A percentile compares a stretch with the other conserved stretches of the same genome.
Evolutionary conservation across 441 rosid species (phyloP).

Genomic region (Eutrema salsugineum): DNA sequence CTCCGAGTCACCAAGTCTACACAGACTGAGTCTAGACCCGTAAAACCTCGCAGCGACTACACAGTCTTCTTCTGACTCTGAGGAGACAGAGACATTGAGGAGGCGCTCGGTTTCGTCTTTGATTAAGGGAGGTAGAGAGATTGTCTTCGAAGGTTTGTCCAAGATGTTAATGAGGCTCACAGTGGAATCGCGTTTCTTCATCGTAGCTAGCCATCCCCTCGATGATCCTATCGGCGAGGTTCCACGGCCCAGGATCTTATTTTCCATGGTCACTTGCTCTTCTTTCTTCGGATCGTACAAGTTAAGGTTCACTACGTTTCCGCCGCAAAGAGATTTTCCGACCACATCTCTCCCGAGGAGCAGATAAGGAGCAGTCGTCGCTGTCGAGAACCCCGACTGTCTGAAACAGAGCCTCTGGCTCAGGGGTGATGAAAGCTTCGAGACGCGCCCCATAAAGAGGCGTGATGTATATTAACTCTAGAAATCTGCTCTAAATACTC

Average conservation of each 20-base stretch:
- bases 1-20: neutral
- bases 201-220: neutral
- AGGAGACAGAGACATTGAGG: neutral
- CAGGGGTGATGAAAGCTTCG: neutral
- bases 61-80: neutral
- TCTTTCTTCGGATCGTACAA: neutral
- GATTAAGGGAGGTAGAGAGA: neutral
- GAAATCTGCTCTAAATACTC: neutral
- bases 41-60: neutral
- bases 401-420: neutral
- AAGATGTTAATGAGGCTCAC: neutral
- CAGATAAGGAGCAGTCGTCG: neutral
- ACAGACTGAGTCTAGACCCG: slow-evolving; percentile 1
- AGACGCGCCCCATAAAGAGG: neutral
- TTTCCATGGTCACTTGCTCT: neutral
- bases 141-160: neutral
- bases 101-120: neutral
- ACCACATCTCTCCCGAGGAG: neutral
- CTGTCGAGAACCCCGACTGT: neutral
- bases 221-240: neutral
- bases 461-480: neutral
- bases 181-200: neutral
- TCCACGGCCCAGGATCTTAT: neutral
- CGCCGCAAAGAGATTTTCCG: neutral
- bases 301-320: neutral